phyloP scores from a whole-genome alignment of 23 red algal genomes.

The Gracilaria domingensis region DNA sequence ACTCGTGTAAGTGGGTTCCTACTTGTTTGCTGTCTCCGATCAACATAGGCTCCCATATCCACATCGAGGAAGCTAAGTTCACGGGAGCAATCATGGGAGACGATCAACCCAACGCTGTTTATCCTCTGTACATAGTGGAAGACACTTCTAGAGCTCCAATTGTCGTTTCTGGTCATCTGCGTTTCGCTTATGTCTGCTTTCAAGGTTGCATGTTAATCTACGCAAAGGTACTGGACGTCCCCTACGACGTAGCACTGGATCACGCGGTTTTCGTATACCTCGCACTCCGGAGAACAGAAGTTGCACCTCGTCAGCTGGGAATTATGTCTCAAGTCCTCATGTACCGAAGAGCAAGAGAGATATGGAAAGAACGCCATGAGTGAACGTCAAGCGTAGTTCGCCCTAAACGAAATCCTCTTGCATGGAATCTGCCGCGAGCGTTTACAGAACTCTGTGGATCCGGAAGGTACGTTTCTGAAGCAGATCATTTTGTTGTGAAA shows the following conservation, averaged over 20 bases:
- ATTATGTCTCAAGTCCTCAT: conserved; percentile 1
- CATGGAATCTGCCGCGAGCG: neutral
- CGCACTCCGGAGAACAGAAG: neutral
- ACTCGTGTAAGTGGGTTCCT: neutral
- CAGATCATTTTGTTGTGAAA: neutral
- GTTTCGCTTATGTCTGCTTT: neutral
- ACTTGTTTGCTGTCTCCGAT: neutral
- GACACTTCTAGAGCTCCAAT: neutral
- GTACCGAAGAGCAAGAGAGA: neutral
- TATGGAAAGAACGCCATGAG: neutral
- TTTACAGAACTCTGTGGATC: neutral
- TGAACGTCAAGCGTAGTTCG: neutral
- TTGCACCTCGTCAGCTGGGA: conserved; percentile 8
- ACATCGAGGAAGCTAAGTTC: neutral
- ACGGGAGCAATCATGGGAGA: neutral
- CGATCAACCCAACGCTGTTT: neutral
- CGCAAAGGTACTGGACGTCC: neutral
- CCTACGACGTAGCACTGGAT: neutral
- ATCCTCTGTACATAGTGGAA: neutral
- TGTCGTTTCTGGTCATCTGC: conserved; percentile 2
- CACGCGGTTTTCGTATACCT: neutral
- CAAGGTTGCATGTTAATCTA: too few relatives aligned
- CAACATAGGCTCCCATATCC: conserved; percentile 4
- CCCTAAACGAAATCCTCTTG: neutral
- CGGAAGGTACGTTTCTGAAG: neutral